Evolutionary conservation across 192 early-diverging fungal genomes (phyloP).

Genomic region (Mortierella alpina): DNA sequence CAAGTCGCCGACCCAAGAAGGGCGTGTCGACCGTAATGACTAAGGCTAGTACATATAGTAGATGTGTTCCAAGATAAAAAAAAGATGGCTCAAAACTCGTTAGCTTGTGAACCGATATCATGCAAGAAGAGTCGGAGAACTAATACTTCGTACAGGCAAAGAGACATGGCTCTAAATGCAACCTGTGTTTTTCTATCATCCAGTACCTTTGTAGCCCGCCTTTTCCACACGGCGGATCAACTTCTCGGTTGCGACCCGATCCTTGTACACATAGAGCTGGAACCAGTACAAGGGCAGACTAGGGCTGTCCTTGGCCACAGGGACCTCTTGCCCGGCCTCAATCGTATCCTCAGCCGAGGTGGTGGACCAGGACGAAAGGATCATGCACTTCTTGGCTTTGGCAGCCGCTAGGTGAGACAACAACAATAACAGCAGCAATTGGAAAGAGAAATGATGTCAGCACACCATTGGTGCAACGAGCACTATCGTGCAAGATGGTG

Average conservation of each 20-base stretch:
- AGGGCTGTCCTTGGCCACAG: conserved; percentile 51
- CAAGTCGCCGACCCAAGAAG: conserved; percentile 75
- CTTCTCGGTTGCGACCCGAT: conserved; percentile 71
- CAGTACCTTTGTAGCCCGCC: conserved; percentile 76
- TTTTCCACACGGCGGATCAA: conserved; percentile 79
- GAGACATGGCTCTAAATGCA: neutral
- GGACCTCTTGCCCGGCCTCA: conserved; percentile 68
- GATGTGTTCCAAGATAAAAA: neutral
- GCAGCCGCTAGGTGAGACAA: conserved; percentile 62
- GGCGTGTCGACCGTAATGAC: conserved; percentile 91
- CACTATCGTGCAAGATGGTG: no score
- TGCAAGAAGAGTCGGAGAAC: neutral
- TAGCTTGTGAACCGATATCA: neutral
- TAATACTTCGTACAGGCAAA: neutral
- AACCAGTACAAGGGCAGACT: conserved; percentile 67
- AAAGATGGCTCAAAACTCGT: conserved; percentile 2
- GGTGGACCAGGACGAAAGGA: conserved; percentile 67
- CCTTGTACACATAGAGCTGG: conserved; percentile 87
- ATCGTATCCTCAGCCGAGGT: conserved; percentile 50
- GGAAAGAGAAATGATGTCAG: no score
- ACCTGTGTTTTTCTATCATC: neutral
- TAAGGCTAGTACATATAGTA: conserved; percentile 46
- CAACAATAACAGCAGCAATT: neutral
- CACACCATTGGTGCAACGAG: no score
- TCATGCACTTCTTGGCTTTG: conserved; percentile 84